Evolutionary conservation across 176 grass and related monocot genomes (phyloP), one percentile per base, ranked within the genome.

Genomic region (Zea luxurians): DNA sequence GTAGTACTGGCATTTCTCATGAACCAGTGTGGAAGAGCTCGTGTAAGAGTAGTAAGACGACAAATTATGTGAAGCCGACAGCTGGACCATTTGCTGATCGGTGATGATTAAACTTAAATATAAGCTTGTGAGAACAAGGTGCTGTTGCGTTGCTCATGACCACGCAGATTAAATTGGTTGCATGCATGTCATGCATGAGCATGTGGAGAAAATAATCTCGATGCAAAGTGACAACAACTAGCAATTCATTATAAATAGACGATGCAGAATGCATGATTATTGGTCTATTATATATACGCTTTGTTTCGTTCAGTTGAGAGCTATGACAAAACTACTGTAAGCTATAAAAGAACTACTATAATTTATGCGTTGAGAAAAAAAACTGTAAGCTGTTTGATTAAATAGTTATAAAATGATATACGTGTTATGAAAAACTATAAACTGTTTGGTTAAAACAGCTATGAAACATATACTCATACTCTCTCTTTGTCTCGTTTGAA

Each of bases 61-160:
- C 59, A 77, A 49, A 38, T 13, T 38, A 27, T 27, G 8, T 64
- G 47, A 42, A 58, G 37, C 37, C 37, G 17, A 11, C 61, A 0
- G 73, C 6, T 45, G 16, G 5, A 44, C 34, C 20, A 34, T 48
- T 34, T 75, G 16, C 2, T 45, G 27, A 52, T 9, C 2, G 7
- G 3, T 15, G n/a, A 10, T 12, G n/a, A 10, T 12, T 74, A 15
- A 43, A 5, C 37, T 60, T 61, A 44, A 60, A 12, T 4, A 40
- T 46, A 59, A 60, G 73, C 55, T 46, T 59, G 54, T 62, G 35
- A 55, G 35, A 55, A 76, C 38, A 44, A 13, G 73, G 55, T 75
- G 16, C 10, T 27, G 21, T 37, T 10, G 47, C 27, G 13, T 71
- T 37, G 46, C 69, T 71, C 5, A 47, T 68, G 64, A 67, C 43